Evolutionary conservation across 208 protist species (phyloP).

Genomic region (Crithidia bombi): DNA sequence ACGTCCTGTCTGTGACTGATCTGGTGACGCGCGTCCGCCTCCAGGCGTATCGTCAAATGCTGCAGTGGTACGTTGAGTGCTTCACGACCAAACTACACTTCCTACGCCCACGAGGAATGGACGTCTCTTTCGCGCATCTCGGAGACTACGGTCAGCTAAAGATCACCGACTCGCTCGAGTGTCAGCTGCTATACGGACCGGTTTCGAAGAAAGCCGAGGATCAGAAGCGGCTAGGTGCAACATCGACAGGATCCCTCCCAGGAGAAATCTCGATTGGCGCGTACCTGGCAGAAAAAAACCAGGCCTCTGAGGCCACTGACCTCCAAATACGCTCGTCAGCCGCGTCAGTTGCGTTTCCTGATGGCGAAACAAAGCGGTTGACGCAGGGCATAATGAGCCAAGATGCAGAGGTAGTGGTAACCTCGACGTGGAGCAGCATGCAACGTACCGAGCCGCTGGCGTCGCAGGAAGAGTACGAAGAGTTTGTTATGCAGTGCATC

Average conservation of each 20-base stretch:
- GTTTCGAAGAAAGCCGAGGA: constrained; percentile 14
- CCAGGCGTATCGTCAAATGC: constrained; percentile 72
- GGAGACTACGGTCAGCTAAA: constrained; percentile 89
- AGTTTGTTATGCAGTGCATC: constrained; percentile 60
- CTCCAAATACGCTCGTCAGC: constrained; percentile 12
- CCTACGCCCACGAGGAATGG: constrained; percentile 78
- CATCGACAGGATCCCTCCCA: constrained; percentile 11
- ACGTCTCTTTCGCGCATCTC: constrained; percentile 78
- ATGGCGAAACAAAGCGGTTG: constrained; percentile 36
- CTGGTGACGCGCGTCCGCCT: constrained; percentile 50
- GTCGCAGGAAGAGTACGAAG: constrained; percentile 67
- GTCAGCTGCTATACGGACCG: constrained; percentile 81
- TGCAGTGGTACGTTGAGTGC: constrained; percentile 88
- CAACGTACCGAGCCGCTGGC: constrained; percentile 44
- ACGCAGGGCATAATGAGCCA: constrained; percentile 38
- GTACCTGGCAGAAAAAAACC: constrained; percentile 42
- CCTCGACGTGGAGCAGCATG: constrained; percentile 56
- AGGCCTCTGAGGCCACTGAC: constrained; percentile 28
- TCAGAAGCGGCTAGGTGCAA: constrained; percentile 12
- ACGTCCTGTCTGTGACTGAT: constrained; percentile 74
- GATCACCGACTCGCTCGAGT: constrained; percentile 61
- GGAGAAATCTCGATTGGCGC: constrained; percentile 35
- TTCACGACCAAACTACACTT: constrained; percentile 70
- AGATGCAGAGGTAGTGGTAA: constrained; percentile 37
- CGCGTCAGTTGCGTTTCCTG: constrained; percentile 22